Base-by-base conservation (phyloP, 106 monocot genomes). In the Hemerocallis citrina region DNA sequence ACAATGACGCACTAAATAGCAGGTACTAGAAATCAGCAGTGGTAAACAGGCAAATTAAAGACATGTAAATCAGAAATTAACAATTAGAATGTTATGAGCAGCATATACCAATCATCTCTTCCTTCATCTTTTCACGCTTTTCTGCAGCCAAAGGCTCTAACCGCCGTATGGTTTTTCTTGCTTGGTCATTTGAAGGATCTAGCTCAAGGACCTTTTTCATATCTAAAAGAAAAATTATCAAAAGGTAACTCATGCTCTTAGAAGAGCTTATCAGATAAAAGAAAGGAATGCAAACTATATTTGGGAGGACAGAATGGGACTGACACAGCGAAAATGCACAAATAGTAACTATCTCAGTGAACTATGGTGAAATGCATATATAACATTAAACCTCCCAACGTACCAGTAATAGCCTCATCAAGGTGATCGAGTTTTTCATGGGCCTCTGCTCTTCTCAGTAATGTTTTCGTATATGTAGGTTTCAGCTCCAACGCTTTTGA, bases 81-180 rank as follows among this genome's bases (percentile, higher is more conserved):
- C 16, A 40, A 55, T n/a, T n/a, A n/a, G 14, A 13, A 20, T 7
- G 17, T 19, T 50, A 10, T 5, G 2, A 64, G 27, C 20, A 48
- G 1, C 35, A 46, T 50, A 63, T 77, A 98, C 96, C 96, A 25
- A 98, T 98, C 96, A 98, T 98, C 64, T 98, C 96, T 72, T 91
- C 96, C 73, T 98, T 98, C 86, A 98, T 70, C 59, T 98, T 98
- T 68, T 98, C 96, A 57, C 87, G 69, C 38, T 98, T 98, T 62
- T 91, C 96, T 20, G 76, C 84, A 28, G 91, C 91, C 54, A 98
- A 60, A 28, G 96, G 96, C 59, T 91, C 96, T 49, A 98, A 74
- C 7, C 84, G 78, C 43, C 61, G 38, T 59, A 98, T 64, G 15
- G 67, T 40, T 69, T 61, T 84, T 43, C 33, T 81, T 34, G 86